Evolutionary conservation across 2,329 filamentous ascomycete species (phyloP), one percentile per base, ranked within the genome.

Genomic region (Alternaria consortialis): DNA sequence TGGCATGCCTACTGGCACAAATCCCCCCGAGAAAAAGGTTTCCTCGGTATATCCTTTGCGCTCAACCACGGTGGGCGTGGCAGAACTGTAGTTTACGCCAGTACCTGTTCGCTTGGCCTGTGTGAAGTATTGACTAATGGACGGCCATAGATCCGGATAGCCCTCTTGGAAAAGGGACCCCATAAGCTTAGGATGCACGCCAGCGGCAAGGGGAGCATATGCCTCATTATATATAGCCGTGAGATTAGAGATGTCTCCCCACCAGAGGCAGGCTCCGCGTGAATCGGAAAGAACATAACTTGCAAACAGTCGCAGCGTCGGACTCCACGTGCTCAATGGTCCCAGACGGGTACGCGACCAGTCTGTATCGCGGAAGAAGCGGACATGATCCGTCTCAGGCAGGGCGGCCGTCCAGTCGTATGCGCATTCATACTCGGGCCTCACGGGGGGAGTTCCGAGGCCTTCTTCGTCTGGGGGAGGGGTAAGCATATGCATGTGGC

Each of bases 141-240:
- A 44, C 2, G 53, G 46, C 70, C 69, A 73, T 13, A 77, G 64
- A 7, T 77, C 74, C 1, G 75, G 74, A 42, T 71, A 77, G 29
- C 71, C 65, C 7, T 73, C 63, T 25, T 57, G 47, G 52, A 76
- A 77, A 36, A 70, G 67, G 2, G 65, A 62, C 9, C 73, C 74
- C 75, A 77, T 76, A 11, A 77, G 74, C 37, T 58, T 63, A 5
- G 74, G 75, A 42, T 77, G 75, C 1, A 62, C 63, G 29, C 60
- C 48, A 25, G 66, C 71, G 8, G 74, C 69, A 31, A 77, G 66
- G 4, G 70, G 70, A 27, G 62, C 64, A 55, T 76, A 77, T 2
- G 56, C 53, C 37, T 74, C 74, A 53, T 77, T 77, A 65, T 77
- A 77, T 34, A 77, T 69, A 47, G 74, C 75, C n/a, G 71, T 64